Base-by-base conservation (phyloP, 306 rosid species). In the Dryas drummondii region DNA sequence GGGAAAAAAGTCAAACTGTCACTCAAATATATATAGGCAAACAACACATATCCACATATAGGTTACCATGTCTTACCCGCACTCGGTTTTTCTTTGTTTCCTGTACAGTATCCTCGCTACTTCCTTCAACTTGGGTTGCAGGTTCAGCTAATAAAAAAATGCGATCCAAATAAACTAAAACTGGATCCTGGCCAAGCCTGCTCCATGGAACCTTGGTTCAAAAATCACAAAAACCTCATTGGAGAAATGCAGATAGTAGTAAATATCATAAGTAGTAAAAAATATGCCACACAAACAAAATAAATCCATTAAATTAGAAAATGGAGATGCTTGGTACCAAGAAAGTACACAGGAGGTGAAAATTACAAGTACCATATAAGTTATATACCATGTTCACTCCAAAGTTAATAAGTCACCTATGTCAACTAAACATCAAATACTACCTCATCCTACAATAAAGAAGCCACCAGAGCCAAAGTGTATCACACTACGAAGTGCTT, bases 141-240 rank as follows among this genome's bases (percentile, higher is more conserved):
- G 99, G 97, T 89, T 94, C 99, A 57, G 97, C 99, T 77, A 94
- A 81, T 77, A 94, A 80, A 88, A 92, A 94, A 84, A 94, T 94
- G 55, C 93, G 91, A 85, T 94, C 99, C 85, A 94, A 79, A 76
- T 78, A 88, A 65, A 94, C 97, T 76, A 94, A 77, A 54, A 94
- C 99, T 15, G 99, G 97, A 87, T 94, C 99, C 83, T 94, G 96
- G 76, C 99, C 99, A 66, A 94, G 99, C 89, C 92, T 89, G 85
- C 97, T 94, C 99, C 99, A 94, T 37, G 99, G 99, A 82, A 94
- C 99, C 99, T 94, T 62, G 51, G 26, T 53, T 42, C 52, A 45
- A 76, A 81, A 73, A 65, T 42, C 44, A 44, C 67, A 79, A 52
- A 77, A 15, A 59, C 53, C 75, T 59, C 81, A 66, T 79, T 56